Conservation (phyloP, 176 grass and related monocot genomes). For the Tuctoria greenei region DNA sequence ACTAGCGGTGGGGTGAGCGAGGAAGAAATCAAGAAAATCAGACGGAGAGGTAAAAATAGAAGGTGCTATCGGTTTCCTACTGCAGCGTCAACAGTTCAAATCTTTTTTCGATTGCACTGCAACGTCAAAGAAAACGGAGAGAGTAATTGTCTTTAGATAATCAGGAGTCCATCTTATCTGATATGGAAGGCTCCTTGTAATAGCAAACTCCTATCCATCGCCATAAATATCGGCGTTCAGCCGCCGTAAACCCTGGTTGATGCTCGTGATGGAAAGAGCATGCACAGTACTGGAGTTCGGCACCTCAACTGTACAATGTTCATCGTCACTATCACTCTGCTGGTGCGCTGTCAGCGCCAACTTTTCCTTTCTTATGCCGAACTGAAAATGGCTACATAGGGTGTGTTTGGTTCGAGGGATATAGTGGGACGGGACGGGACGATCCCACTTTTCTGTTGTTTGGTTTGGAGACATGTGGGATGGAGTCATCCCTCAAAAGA, state of each 20-base stretch:
- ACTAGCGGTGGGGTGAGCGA: too few relatives aligned
- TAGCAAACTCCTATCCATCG: background rate
- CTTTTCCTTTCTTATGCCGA: background rate
- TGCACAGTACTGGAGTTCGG: background rate
- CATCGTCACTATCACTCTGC: background rate
- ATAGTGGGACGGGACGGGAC: too few relatives aligned
- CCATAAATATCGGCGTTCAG: background rate
- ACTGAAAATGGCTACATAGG: constrained; percentile 4
- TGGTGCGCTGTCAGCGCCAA: constrained; percentile 19
- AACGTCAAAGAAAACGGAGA: too few relatives aligned
- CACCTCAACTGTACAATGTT: background rate
- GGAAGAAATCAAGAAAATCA: too few relatives aligned
- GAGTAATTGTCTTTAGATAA: background rate
- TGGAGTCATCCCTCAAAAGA: too few relatives aligned
- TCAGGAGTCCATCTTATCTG: background rate
- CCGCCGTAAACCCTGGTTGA: background rate
- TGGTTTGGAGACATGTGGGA: too few relatives aligned
- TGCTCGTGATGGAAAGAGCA: background rate
- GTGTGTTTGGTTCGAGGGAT: too few relatives aligned
- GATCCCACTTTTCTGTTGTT: too few relatives aligned
- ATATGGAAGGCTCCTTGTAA: background rate
- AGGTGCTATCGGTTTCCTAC: too few relatives aligned
- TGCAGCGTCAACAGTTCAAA: too few relatives aligned
- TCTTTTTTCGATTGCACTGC: too few relatives aligned
- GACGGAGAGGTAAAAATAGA: too few relatives aligned